phyloP scores from a whole-genome alignment of 1,284 basidiomycete genomes.

The Cryptococcus maquisensis region DNA sequence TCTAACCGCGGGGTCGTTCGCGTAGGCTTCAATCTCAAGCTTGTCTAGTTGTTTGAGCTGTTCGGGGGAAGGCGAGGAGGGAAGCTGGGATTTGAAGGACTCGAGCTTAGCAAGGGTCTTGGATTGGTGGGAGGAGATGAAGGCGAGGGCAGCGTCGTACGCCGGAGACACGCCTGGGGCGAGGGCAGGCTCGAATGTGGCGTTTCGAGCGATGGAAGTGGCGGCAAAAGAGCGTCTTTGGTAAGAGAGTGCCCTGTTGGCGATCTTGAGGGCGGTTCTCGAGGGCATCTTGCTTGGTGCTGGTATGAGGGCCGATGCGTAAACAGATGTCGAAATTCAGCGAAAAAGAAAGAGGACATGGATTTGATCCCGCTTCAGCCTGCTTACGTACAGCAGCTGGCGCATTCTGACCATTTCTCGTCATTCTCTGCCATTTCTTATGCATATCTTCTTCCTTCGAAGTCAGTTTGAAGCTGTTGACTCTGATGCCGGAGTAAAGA shows the following conservation, averaged over 20 bases:
- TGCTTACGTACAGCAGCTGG: no score
- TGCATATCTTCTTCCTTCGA: no score
- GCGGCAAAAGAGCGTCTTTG: conserved; percentile 4
- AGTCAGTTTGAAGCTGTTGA: no score
- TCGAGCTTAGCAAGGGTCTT: conserved; percentile 9
- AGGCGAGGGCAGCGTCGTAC: conserved; percentile 45
- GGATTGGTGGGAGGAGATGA: conserved; percentile 22
- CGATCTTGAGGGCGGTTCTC: not conserved
- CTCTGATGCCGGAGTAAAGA: not conserved
- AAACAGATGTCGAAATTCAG: no score
- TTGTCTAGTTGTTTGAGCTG: conserved; percentile 20
- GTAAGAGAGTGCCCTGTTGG: conserved; percentile 13
- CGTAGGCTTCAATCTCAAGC: conserved; percentile 37
- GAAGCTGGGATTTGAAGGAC: conserved; percentile 8
- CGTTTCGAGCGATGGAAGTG: conserved; percentile 3
- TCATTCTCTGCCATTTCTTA: no score
- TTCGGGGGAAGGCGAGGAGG: conserved; percentile 9
- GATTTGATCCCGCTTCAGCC: no score
- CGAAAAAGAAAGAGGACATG: no score
- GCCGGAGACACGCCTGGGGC: conserved; percentile 37
- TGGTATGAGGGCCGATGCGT: no score
- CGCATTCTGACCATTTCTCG: no score
- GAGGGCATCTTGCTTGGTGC: not conserved
- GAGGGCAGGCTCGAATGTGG: conserved; percentile 36
- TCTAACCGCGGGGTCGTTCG: conserved; percentile 42